These are phyloP conservation scores for Tuber microsphaerosporum DNA, from an alignment of 495 filamentous ascomycete species.

Conservation along the genomic window DNA sequence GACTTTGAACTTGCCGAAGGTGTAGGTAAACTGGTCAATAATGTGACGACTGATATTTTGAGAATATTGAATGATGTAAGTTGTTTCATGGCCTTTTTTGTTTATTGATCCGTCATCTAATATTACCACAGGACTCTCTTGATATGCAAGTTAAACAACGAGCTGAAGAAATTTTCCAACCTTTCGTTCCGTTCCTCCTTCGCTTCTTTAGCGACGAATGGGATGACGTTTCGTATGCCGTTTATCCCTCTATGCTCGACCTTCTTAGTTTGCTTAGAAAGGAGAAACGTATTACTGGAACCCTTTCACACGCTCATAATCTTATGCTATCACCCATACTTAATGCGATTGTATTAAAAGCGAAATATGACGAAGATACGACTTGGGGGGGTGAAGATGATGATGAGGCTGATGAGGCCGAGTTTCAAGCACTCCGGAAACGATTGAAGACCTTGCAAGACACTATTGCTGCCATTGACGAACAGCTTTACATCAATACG, in stretches of 20 bases:
- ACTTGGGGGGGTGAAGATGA: conserved; percentile 92
- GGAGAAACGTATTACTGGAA: conserved; percentile 54
- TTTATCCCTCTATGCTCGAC: conserved; percentile 85
- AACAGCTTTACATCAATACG: conserved; percentile 75
- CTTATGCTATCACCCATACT: conserved; percentile 77
- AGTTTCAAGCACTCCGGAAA: conserved; percentile 91
- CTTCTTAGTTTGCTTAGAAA: conserved; percentile 81
- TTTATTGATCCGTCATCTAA: not conserved
- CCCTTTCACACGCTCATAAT: conserved; percentile 60
- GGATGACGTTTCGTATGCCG: conserved; percentile 91
- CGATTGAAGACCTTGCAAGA: conserved; percentile 83
- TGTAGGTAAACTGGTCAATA: conserved; percentile 94
- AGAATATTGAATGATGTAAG: conserved; percentile 56
- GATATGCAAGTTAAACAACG: conserved; percentile 51
- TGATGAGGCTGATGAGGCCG: conserved; percentile 84
- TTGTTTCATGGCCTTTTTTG: not conserved
- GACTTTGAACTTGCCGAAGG: conserved; percentile 91
- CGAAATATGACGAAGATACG: conserved; percentile 91
- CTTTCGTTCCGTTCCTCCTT: conserved; percentile 75
- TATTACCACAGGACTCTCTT: conserved; percentile 49
- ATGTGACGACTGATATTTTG: conserved; percentile 73
- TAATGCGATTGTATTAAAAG: conserved; percentile 84
- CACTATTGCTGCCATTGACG: conserved; percentile 74
- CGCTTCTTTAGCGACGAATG: conserved; percentile 96
- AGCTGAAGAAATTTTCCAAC: conserved; percentile 68